Percentiles rank a stretch among this genome's conserved stretches.
Conservation (phyloP, 352 stramenopile species). For the Phytophthora litchii region DNA sequence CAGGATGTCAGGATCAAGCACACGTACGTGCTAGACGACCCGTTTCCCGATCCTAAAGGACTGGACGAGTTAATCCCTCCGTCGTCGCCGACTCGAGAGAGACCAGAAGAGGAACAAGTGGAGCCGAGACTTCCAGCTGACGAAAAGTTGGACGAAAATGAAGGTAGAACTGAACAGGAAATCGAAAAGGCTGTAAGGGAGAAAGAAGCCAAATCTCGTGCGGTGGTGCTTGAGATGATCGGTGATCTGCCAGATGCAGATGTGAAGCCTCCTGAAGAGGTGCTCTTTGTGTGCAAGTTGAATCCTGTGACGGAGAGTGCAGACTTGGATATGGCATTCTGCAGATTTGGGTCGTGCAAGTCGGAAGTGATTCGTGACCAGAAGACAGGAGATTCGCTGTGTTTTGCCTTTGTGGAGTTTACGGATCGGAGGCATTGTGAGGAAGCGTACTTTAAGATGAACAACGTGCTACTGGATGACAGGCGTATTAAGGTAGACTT, state of each 20-base stretch:
- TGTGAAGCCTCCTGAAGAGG: constrained; percentile 97
- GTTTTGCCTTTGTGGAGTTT: constrained; percentile 99
- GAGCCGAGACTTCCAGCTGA: constrained; percentile 89
- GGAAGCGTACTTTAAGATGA: constrained; percentile 99
- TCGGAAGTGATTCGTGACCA: constrained; percentile 97
- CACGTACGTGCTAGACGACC: constrained; percentile 89
- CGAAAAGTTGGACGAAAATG: constrained; percentile 83
- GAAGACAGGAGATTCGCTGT: constrained; percentile 97
- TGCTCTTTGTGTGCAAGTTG: constrained; percentile 98
- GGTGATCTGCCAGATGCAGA: constrained; percentile 98
- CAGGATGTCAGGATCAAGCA: constrained; percentile 97
- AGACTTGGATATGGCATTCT: constrained; percentile 96
- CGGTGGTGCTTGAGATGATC: constrained; percentile 99
- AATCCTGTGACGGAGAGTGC: constrained; percentile 94
- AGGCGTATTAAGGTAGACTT: constrained; percentile 97
- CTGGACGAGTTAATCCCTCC: constrained; percentile 70
- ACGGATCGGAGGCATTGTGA: constrained; percentile 92
- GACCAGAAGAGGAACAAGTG: constrained; percentile 92
- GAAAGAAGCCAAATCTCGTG: constrained; percentile 94
- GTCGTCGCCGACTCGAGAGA: constrained; percentile 85
- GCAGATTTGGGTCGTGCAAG: constrained; percentile 88
- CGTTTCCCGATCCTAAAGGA: constrained; percentile 75
- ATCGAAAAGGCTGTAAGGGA: constrained; percentile 88
- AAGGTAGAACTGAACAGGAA: constrained; percentile 84
- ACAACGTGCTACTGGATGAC: constrained; percentile 99